Evolutionary conservation across 176 grass and related monocot species (phyloP), one percentile per base, ranked within the genome.

Genomic region (Olyra latifolia): DNA sequence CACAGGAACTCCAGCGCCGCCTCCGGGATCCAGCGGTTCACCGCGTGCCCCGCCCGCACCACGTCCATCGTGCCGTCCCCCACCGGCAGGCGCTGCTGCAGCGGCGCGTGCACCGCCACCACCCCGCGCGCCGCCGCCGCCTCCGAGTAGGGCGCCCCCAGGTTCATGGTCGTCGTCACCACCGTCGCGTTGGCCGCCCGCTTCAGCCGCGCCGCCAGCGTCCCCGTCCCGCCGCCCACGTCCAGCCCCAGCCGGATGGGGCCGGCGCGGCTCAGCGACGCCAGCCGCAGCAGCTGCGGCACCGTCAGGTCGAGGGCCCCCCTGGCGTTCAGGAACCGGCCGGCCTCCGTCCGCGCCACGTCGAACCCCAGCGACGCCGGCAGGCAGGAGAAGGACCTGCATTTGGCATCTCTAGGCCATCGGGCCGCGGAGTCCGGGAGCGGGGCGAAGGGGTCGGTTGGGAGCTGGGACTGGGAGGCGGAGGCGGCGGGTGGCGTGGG

Each of bases 1-100:
- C 93, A 84, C 72, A 97, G 74, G 87, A 97, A 94, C 85, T 94
- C 95, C 15, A 97, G 83, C 13, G 77, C 87, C 64, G 76, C 75
- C 77, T 81, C 83, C 28, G 95, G 95, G 75, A 97, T 94, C 95
- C 95, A 97, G 38, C 95, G 85, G 95, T 97, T 97, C 22, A 97
- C 92, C 16, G 95, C 95, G 77, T 94, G 95, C 2, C 95, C 95
- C 62, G 89, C 80, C 5, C 95, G 91, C 43, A 97, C 92, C 74
- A 97, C 62, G 76, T 97, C 95, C 77, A 97, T 84, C 44, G 93
- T 75, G 8, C 72, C 89, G 73, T 97, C 95, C 39, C 82, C 87
- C 3, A 97, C 76, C 3, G 95, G 95, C 73, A 94, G 90, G 29
- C 95, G 87, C 80, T 93, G 87, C 86, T 97, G 95, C 67, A 97